Percentiles rank a stretch among this genome's conserved stretches.
Conservation (phyloP, 768 basidiomycete species). For the Tulasnella sp. region DNA sequence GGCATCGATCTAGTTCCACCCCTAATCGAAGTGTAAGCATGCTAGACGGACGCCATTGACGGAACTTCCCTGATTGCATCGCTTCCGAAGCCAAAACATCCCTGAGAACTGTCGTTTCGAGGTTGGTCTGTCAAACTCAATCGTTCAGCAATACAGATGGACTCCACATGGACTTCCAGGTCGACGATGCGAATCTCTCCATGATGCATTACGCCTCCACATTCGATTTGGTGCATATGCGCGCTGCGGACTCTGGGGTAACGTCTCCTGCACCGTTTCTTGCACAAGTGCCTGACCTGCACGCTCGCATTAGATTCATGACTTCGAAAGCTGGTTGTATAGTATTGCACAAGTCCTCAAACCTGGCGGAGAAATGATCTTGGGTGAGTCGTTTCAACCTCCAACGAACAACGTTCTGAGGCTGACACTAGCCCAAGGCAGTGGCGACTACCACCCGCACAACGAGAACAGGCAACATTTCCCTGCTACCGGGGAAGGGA, state of each 20-base stretch:
- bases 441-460: conserved; percentile 9
- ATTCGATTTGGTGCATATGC: conserved; percentile 11
- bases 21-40: background rate
- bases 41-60: background rate
- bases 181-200: conserved; percentile 14
- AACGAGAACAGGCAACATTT: background rate
- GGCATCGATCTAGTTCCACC: conserved; percentile 12
- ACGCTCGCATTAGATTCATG: background rate
- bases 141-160: background rate
- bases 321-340: conserved; percentile 9
- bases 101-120: conserved; percentile 11
- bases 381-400: no score
- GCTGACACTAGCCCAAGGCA: no score
- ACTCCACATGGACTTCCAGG: no score
- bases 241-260: conserved; percentile 7
- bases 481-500: background rate
- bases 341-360: conserved; percentile 1
- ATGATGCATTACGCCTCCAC: conserved; percentile 1
- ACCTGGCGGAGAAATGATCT: conserved; percentile 6
- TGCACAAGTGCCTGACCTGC: background rate
- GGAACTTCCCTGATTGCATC: background rate
- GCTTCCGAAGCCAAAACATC: background rate
- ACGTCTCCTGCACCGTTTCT: background rate
- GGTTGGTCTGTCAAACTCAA: background rate
- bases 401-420: no score